Percentiles rank a stretch among this genome's conserved stretches.
Evolutionary conservation across 139 green algal species (phyloP).

Genomic region (Chlamydomonas applanata): DNA sequence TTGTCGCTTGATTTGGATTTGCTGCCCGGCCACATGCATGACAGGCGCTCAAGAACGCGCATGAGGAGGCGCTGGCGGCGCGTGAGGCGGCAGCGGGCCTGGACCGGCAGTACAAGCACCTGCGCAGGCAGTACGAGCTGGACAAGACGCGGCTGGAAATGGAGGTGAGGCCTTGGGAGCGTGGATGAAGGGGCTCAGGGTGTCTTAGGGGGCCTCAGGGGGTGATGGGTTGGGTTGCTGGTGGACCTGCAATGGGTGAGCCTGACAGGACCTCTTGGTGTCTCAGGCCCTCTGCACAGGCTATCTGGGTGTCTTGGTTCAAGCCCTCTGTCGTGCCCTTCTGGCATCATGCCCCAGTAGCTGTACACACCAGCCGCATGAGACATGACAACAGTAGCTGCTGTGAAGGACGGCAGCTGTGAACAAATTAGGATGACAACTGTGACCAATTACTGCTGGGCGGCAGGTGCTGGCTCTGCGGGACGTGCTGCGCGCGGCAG

Average conservation of each 20-base stretch:
- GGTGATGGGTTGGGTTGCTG: not conserved
- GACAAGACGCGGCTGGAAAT: slow-evolving; percentile 11
- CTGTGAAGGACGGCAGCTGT: too few species aligned
- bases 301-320: too few species aligned
- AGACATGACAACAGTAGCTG: too few species aligned
- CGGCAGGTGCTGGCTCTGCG: slow-evolving; percentile 2
- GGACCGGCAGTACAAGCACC: slow-evolving; percentile 16
- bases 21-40: too few species aligned
- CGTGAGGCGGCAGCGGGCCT: not conserved
- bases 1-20: too few species aligned
- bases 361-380: too few species aligned
- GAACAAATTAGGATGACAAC: too few species aligned
- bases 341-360: too few species aligned
- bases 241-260: not conserved
- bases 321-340: too few species aligned
- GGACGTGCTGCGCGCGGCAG: not conserved
- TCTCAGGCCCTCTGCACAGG: too few species aligned
- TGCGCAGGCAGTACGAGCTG: slow-evolving; percentile 18
- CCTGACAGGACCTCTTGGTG: not conserved
- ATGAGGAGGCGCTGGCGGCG: slow-evolving; percentile 13
- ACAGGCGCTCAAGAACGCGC: slow-evolving; percentile 20
- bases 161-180: slow-evolving; percentile 26
- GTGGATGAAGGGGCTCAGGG: slow-evolving; percentile 2
- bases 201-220: slow-evolving; percentile 1
- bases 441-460: too few species aligned